Evolutionary conservation across 164 flowering plant species (phyloP).

Genomic region (Berberis vulgaris): DNA sequence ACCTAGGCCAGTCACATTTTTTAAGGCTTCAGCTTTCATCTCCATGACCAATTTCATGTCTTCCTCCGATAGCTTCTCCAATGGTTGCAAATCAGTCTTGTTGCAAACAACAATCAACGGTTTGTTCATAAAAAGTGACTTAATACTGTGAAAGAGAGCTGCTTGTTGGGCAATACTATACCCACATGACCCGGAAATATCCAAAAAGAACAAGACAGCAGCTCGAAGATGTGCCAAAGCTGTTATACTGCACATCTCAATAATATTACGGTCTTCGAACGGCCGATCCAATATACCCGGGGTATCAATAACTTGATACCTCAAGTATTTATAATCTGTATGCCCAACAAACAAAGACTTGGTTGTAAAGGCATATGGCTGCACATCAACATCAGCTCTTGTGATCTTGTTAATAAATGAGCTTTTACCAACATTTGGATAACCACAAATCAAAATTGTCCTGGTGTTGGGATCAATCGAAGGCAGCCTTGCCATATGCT

Average conservation of each 20-base stretch:
- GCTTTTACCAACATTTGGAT: conserved; percentile 88
- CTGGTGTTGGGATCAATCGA: conserved; percentile 90
- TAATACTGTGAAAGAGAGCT: conserved; percentile 81
- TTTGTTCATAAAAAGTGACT: conserved; percentile 77
- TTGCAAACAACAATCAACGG: conserved; percentile 78
- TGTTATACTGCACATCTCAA: conserved; percentile 92
- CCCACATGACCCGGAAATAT: conserved; percentile 83
- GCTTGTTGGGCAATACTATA: conserved; percentile 80
- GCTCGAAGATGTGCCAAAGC: conserved; percentile 85
- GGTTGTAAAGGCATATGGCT: conserved; percentile 88
- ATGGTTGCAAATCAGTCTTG: conserved; percentile 83
- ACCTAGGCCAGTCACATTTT: conserved; percentile 60
- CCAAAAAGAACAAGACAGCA: conserved; percentile 73
- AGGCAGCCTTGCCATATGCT: conserved; percentile 91
- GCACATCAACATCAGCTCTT: conserved; percentile 90
- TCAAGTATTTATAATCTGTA: conserved; percentile 71
- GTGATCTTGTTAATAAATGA: conserved; percentile 84
- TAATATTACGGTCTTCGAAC: conserved; percentile 81
- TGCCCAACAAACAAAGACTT: conserved; percentile 94
- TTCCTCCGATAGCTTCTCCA: conserved; percentile 66
- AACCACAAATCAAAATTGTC: conserved; percentile 75
- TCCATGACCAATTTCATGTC: conserved; percentile 66
- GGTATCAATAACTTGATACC: conserved; percentile 90
- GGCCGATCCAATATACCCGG: conserved; percentile 87
- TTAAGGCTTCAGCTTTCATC: conserved; percentile 78